These are phyloP conservation scores for Entonaema liquescens DNA, from an alignment of 495 filamentous ascomycete genomes.

Conservation along the genomic window DNA sequence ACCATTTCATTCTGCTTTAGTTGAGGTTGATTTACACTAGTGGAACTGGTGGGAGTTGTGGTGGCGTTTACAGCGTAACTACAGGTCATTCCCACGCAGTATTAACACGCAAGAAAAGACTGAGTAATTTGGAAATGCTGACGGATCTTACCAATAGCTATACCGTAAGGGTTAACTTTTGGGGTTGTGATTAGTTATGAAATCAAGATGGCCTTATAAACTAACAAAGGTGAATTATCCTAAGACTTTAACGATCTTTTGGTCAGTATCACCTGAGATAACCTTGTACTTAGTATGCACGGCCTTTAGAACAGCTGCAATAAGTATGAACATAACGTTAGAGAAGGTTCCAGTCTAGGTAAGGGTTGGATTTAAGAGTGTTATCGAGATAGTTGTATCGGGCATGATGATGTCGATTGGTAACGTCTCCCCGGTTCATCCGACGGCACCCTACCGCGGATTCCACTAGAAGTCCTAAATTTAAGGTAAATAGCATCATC, in stretches of 20 bases:
- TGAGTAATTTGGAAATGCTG: neutral
- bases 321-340: neutral
- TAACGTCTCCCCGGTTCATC: neutral
- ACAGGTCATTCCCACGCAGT: neutral
- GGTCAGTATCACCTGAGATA: neutral
- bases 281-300: neutral
- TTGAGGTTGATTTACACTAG: neutral
- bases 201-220: neutral
- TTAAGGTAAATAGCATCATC: neutral
- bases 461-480: neutral
- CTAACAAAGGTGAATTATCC: neutral
- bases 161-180: neutral
- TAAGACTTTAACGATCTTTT: neutral
- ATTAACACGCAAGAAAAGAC: neutral
- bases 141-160: neutral
- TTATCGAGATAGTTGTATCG: neutral
- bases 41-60: neutral
- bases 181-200: neutral
- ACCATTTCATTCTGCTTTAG: neutral
- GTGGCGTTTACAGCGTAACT: neutral
- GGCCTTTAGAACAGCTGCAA: neutral
- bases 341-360: neutral
- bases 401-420: too few species aligned
- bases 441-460: neutral
- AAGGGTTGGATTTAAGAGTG: neutral